These are phyloP conservation scores for Hypericum perforatum DNA, from an alignment of 345 rosid genomes.

Conservation along the genomic window DNA sequence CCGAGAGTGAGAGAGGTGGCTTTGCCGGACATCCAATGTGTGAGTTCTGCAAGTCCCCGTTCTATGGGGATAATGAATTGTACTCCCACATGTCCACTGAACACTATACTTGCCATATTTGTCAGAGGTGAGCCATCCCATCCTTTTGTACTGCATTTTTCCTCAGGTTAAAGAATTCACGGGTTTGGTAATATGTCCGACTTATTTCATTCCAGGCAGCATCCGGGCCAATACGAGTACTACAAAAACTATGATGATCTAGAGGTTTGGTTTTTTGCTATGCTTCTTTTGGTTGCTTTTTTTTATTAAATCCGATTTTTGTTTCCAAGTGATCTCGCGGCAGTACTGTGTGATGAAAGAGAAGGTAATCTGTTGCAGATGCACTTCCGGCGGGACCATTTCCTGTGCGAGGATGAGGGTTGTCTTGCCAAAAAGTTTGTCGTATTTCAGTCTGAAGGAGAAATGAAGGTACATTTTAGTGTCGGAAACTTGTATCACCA, in stretches of 20 bases:
- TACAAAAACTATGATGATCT: constrained; percentile 15
- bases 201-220: constrained; percentile 14
- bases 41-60: constrained; percentile 16
- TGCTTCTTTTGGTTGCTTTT: not conserved
- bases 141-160: not conserved
- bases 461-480: constrained; percentile 14
- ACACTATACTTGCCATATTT: constrained; percentile 25
- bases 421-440: constrained; percentile 23
- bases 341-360: not conserved
- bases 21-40: constrained; percentile 21
- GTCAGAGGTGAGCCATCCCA: constrained; percentile 13
- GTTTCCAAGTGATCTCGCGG: constrained; percentile 1
- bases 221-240: constrained; percentile 20
- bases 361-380: constrained; percentile 5
- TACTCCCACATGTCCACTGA: constrained; percentile 21
- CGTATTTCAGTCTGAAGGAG: constrained; percentile 17
- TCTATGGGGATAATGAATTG: constrained; percentile 23
- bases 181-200: not conserved
- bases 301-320: not conserved
- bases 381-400: constrained; percentile 17
- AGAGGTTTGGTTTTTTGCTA: constrained; percentile 10
- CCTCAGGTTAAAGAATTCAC: not conserved
- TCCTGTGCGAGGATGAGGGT: constrained; percentile 20
- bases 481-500: too few relatives aligned
- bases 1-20: constrained; percentile 22